These are phyloP conservation scores for Papilionanthe hybrid DNA, from an alignment of 116 monocot genomes.

Conservation along the genomic window DNA sequence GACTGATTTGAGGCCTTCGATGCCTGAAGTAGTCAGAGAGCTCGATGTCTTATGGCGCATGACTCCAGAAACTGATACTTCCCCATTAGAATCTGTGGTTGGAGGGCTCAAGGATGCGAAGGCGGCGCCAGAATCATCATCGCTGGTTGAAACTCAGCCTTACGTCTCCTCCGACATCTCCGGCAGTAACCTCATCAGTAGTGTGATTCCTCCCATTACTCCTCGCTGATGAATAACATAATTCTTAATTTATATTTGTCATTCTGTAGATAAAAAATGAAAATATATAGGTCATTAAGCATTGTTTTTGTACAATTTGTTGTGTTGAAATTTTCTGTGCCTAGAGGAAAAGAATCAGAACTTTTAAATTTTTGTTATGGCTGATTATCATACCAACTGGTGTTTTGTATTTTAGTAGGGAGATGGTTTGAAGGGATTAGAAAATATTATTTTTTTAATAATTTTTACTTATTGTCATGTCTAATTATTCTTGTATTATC, in stretches of 20 bases:
- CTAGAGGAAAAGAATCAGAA: background rate
- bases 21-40: conserved; percentile 83
- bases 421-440: background rate
- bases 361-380: background rate
- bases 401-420: background rate
- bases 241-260: background rate
- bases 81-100: conserved; percentile 25
- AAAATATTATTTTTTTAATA: too few relatives aligned
- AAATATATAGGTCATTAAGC: background rate
- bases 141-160: conserved; percentile 3
- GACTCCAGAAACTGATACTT: conserved; percentile 39
- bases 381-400: background rate
- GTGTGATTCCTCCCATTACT: conserved; percentile 42
- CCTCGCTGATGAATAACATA: conserved; percentile 42
- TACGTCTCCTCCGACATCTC: conserved; percentile 46
- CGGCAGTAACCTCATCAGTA: conserved; percentile 60
- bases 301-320: background rate
- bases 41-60: conserved; percentile 64
- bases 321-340: background rate
- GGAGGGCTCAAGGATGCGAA: conserved; percentile 13
- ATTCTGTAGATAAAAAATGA: background rate
- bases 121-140: conserved; percentile 24
- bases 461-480: too few relatives aligned
- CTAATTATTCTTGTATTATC: too few relatives aligned
- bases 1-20: conserved; percentile 76